A percentile compares a stretch with the other conserved stretches of the same genome.
Conservation (phyloP, 176 grass and related monocot species). For the Aegilops tauschii region DNA sequence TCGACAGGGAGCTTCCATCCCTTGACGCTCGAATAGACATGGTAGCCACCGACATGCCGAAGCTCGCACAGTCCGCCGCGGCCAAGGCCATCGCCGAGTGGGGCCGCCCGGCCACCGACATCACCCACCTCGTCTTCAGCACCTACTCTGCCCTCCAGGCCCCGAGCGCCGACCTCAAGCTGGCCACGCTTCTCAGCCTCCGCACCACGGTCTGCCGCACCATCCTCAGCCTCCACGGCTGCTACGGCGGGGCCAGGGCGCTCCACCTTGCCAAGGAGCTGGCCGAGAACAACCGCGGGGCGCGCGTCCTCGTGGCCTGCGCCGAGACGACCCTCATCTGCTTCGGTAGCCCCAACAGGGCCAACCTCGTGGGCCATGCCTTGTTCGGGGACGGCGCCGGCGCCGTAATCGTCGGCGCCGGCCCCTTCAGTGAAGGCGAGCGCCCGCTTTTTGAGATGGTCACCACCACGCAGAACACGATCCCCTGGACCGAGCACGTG, state of each 20-base stretch:
- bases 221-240: background rate
- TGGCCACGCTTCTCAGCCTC: background rate
- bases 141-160: background rate
- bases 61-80: background rate
- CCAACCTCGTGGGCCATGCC: constrained; percentile 24
- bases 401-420: background rate
- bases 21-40: constrained; percentile 32
- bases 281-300: background rate
- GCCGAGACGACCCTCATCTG: constrained; percentile 38
- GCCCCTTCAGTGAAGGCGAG: constrained; percentile 35
- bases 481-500: constrained; percentile 31
- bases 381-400: background rate
- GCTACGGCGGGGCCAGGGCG: background rate
- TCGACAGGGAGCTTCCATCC: constrained; percentile 26
- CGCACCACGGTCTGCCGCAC: background rate
- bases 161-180: background rate
- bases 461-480: constrained; percentile 32
- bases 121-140: background rate
- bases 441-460: constrained; percentile 44
- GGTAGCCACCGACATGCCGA: background rate
- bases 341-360: constrained; percentile 11
- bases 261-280: background rate
- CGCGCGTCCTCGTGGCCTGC: constrained; percentile 6
- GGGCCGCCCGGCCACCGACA: background rate
- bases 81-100: background rate